Base-by-base conservation (phyloP, 331 rosid species). In the Prunus yedoensis region DNA sequence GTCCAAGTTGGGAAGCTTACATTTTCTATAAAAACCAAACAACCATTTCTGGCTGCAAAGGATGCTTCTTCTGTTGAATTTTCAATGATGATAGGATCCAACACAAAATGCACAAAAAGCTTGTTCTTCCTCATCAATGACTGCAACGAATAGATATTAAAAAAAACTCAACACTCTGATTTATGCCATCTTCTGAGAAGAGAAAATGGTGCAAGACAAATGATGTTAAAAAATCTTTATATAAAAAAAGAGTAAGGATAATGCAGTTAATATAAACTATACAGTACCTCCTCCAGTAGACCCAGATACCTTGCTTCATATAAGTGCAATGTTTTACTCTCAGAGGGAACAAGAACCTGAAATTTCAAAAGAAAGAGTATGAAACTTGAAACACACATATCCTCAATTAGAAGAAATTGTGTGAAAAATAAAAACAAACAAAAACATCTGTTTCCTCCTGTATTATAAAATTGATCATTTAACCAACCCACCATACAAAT, bases 301-400 rank as follows among this genome's bases (percentile, higher is more conserved):
- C 85, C 75, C 20, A 86, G 74, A 71, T 83, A 86, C 63, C 89
- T 83, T 52, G 89, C 89, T 83, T 83, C 89, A 63, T 78, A 86
- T 5, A 86, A 70, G 74, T 83, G 89, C 59, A 83, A 46, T 8
- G 87, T 78, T 61, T 83, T 86, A 46, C 68, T 78, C 82, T 86
- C 87, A 3, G 89, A 66, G 27, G 89, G 89, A 74, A 83, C 84
- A 53, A 83, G 85, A 75, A 83, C 85, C 89, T 86, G 81, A 15
- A 54, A 61, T 30, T 30, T 15, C 8, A 8, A 60, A 38, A 62
- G 20, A 17, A 1, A 14, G 43, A 38, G 9, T 2, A 38, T 6
- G 43, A 38, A 38, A 38, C 43, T 4, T 1, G 23, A 7, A 13
- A 43, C 45, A 35, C 45, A 35, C 16, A 38, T 0, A 74, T 3